These are phyloP conservation scores for Aplosporella prunicola DNA, from an alignment of 2,329 filamentous ascomycete genomes.

Conservation along the genomic window DNA sequence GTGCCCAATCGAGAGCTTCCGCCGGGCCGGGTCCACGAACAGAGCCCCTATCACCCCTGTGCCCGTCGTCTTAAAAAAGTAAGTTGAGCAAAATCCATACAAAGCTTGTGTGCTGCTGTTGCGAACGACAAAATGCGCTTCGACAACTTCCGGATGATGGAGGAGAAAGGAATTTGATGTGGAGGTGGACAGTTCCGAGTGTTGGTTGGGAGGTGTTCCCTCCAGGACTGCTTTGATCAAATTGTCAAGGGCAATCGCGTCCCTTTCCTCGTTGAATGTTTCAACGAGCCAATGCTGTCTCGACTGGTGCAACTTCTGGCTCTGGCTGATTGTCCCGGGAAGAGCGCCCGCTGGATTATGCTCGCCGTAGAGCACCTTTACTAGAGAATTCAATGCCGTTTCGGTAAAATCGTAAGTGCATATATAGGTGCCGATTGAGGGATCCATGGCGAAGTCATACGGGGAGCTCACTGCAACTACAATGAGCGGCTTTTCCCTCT, in stretches of 20 bases:
- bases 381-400: conserved; percentile 74
- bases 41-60: conserved; percentile 73
- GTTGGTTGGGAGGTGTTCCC: conserved; percentile 53
- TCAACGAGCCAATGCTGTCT: conserved; percentile 93
- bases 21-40: conserved; percentile 79
- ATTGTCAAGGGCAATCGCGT: conserved; percentile 63
- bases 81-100: conserved; percentile 88
- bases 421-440: conserved; percentile 80
- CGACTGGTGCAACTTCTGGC: conserved; percentile 78
- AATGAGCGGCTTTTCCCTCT: conserved; percentile 68
- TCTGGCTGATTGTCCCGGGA: conserved; percentile 71
- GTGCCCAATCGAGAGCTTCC: conserved; percentile 82
- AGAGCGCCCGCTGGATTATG: conserved; percentile 46
- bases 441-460: conserved; percentile 93
- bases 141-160: conserved; percentile 58
- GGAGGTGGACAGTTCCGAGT: conserved; percentile 59
- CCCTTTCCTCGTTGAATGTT: conserved; percentile 70
- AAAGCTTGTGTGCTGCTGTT: conserved; percentile 87
- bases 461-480: conserved; percentile 91
- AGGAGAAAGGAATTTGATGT: conserved; percentile 69
- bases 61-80: conserved; percentile 60
- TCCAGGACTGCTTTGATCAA: conserved; percentile 63
- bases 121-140: conserved; percentile 82
- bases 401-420: conserved; percentile 97
- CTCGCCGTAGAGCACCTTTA: conserved; percentile 76